Evolutionary conservation across 2,329 filamentous ascomycete species (phyloP), one percentile per base, ranked within the genome.

Genomic region (Colletotrichum filicis): DNA sequence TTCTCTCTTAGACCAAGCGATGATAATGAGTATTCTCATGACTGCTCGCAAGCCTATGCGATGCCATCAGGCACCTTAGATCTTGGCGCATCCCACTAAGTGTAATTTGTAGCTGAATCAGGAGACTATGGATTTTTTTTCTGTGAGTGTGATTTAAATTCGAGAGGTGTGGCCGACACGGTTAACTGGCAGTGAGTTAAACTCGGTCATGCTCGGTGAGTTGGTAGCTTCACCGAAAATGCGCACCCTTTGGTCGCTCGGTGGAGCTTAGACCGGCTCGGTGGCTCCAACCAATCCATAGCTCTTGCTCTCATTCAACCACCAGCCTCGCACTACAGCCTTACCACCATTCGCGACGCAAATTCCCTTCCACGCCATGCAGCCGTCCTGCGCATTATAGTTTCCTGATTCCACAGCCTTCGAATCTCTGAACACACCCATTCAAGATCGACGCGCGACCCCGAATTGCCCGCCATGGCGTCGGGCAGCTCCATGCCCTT

Each of bases 401-500:
- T 1, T 22, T 46, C n/a, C 19, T n/a, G 19, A 49, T 4, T 49
- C 19, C 42, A 11, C 53, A 9, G 7, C 8, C 22, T 14, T 4
- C 37, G 9, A 26, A n/a, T n/a, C 35, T 9, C 28, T 19, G 14
- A 3, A 53, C 3, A 24, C 52, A 7, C 7, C 5, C 16, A 16
- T 14, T 5, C 32, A 7, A 7, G 32, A 37, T 37, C 14, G 22
- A 5, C 9, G 4, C 11, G n/a, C 30, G 49, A 60, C 24, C 49
- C 16, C 58, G 28, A 30, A 30, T 57, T 62, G 55, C 55, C 46
- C 60, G 73, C 42, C 16, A 77, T 76, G 77, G 57, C 74, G 69
- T 76, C 75, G 61, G 75, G 75, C 72, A 58, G 46, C 61, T 73
- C 67, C 9, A 73, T 69, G 67, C 71, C 71, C 9, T 75, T 85